These are phyloP conservation scores for Leishmania martiniquensis DNA, from an alignment of 208 protist genomes.

Conservation along the genomic window DNA sequence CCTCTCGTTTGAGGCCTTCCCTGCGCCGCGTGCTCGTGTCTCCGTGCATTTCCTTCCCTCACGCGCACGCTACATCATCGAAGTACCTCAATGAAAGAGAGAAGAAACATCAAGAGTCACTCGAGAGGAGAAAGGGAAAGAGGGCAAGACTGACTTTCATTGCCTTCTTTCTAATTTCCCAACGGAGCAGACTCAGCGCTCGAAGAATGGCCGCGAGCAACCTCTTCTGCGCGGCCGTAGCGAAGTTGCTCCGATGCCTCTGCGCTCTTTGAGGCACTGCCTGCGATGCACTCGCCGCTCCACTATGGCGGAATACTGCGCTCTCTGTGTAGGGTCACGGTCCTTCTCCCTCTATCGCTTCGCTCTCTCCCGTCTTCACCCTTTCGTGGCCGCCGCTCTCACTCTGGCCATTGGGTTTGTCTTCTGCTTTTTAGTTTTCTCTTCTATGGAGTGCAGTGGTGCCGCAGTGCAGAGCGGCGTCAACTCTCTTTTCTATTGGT, in stretches of 20 bases:
- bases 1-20: conserved; percentile 1
- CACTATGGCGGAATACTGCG: neutral
- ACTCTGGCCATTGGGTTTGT: neutral
- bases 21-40: neutral
- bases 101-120: neutral
- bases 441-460: neutral
- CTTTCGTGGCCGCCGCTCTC: neutral
- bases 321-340: neutral
- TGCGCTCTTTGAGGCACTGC: neutral
- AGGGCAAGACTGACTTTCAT: too few species aligned
- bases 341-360: neutral
- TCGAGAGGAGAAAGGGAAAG: too few species aligned
- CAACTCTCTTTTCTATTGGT: neutral
- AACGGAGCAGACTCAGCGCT: neutral
- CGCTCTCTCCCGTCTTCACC: neutral
- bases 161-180: neutral
- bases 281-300: neutral
- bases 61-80: neutral
- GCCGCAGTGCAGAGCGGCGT: neutral
- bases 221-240: neutral
- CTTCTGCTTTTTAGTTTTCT: neutral
- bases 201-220: neutral
- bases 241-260: neutral
- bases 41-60: neutral
- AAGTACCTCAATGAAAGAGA: neutral